A percentile compares a stretch with the other conserved stretches of the same genome.
Evolutionary conservation across 306 rosid species (phyloP).

Genomic region (Cucurbita pepo): DNA sequence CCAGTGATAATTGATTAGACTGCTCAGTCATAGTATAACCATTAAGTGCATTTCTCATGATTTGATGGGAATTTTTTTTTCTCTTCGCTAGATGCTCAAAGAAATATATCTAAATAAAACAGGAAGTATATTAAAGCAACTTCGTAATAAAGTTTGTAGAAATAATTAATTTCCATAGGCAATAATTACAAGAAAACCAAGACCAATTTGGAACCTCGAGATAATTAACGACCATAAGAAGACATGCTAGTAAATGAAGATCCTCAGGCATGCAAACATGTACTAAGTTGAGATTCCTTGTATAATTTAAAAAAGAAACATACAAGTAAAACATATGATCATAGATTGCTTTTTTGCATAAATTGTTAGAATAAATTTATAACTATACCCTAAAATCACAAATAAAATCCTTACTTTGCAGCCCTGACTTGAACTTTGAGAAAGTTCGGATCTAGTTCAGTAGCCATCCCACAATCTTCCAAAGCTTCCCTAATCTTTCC

Average conservation of each 20-base stretch:
- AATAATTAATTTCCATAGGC: neutral
- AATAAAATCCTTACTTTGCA: conserved; percentile 55
- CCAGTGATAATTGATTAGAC: neutral
- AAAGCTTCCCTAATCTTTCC: conserved; percentile 74
- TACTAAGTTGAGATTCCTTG: neutral
- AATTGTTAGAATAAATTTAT: conserved; percentile 1
- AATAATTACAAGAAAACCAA: neutral
- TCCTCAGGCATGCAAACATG: neutral
- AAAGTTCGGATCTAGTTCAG: conserved; percentile 55
- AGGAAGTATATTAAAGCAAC: neutral
- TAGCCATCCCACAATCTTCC: conserved; percentile 59
- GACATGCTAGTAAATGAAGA: neutral
- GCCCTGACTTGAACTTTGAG: conserved; percentile 64
- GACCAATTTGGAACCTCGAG: neutral
- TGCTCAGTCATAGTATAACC: no score
- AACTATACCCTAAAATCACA: conserved; percentile 4
- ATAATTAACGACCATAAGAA: neutral
- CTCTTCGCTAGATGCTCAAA: neutral
- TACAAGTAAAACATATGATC: neutral
- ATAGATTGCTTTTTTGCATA: neutral
- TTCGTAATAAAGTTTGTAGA: neutral
- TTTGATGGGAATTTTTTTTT: neutral
- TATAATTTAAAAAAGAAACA: neutral
- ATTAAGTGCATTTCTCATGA: neutral
- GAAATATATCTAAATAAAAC: neutral